These are phyloP conservation scores for Agrocybe praecox DNA, from an alignment of 768 basidiomycete species.

Conservation along the genomic window DNA sequence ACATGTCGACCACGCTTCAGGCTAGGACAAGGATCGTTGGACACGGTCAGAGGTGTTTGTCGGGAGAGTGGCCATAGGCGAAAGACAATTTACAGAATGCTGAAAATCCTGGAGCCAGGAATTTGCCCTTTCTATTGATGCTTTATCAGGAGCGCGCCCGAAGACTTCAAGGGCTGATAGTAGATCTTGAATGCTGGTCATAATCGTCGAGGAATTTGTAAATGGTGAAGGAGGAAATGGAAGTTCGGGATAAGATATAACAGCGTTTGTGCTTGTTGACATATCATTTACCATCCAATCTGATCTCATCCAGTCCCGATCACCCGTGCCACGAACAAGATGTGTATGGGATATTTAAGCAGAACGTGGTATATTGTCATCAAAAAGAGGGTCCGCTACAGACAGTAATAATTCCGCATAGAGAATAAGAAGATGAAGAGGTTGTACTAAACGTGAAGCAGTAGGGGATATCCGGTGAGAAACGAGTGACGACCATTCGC, in stretches of 20 bases:
- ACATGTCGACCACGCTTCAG: constrained; percentile 95
- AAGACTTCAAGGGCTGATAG: constrained; percentile 82
- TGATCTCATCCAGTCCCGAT: constrained; percentile 5
- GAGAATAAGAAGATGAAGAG: constrained; percentile 45
- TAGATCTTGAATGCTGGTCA: constrained; percentile 73
- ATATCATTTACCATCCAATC: constrained; percentile 12
- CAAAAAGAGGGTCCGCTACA: constrained; percentile 33
- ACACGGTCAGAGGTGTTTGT: constrained; percentile 68
- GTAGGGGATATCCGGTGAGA: constrained; percentile 52
- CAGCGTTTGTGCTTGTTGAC: constrained; percentile 41
- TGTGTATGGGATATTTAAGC: constrained; percentile 10
- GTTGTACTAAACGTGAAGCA: constrained; percentile 51
- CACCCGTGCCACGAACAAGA: neutral
- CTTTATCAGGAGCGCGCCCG: constrained; percentile 78
- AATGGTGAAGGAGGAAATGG: constrained; percentile 12
- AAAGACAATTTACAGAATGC: constrained; percentile 93
- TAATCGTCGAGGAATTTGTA: constrained; percentile 27
- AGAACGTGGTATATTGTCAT: constrained; percentile 50
- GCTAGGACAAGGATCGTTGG: constrained; percentile 72
- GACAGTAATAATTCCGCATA: constrained; percentile 42
- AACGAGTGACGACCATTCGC: constrained; percentile 64
- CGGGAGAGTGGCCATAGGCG: constrained; percentile 66
- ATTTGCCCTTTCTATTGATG: constrained; percentile 85
- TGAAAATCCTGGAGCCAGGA: constrained; percentile 98
- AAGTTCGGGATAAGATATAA: constrained; percentile 11